Base-by-base conservation (phyloP, 2,329 filamentous ascomycete species). In the Lachnellula arida region DNA sequence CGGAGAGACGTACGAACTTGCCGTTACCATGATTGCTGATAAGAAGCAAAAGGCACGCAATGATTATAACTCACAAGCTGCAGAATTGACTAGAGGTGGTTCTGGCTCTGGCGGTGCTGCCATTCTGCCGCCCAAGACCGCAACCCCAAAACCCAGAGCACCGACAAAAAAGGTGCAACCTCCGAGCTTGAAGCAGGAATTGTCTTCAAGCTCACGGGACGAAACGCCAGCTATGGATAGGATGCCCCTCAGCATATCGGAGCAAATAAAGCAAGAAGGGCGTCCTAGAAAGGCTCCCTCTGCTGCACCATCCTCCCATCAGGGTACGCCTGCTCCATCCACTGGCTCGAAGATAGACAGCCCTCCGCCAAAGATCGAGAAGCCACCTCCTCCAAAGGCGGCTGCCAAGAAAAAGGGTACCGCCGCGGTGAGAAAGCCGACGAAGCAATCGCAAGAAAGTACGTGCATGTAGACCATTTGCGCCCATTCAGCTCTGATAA, bases 181-280 rank as follows among this genome's bases (percentile, higher is more conserved):
- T 54, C 19, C 51, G 9, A 49, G 17, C 3, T 46, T 61, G 7
- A 65, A 65, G 54, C 60, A 60, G 22, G 64, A 63, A 32, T n/a
- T 57, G 15, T 58, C 60, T 32, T 42, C 50, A 39, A 56, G 53
- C 43, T 64, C 65, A 49, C 57, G 63, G n/a, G 64, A 65, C 37
- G 54, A 37, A 2, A 66, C 64, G 11, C 64, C 65, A 15, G 42
- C 28, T 44, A 49, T 46, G 32, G 59, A 62, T 23, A 57, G 32
- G 22, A 55, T 61, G 8, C 59, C 62, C 6, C 60, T 67, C 57
- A 65, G 62, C 19, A 66, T 67, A 28, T 65, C 67, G 7, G 67
- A 70, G 49, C 64, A 67, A 49, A 64, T 68, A 28, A 70, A 70
- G 46, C 59, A 55, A 46, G 65, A 68, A 54, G 64, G 65, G 11